A percentile compares a stretch with the other conserved stretches of the same genome.
Conservation (phyloP, 495 filamentous ascomycete species). For the Penicillium riverlandense region DNA sequence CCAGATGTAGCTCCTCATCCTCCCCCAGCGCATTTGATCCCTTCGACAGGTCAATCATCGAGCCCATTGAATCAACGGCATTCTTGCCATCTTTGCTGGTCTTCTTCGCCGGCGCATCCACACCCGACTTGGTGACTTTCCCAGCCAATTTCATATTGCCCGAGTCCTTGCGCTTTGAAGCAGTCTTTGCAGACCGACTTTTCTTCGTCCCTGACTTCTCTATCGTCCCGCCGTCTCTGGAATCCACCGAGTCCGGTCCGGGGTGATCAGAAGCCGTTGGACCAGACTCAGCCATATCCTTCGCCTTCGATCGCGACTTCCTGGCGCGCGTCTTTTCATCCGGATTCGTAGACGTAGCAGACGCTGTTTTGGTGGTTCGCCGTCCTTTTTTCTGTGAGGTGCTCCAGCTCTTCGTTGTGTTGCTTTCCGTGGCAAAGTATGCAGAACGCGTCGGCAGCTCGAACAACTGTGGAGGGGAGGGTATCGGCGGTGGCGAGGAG, state of each 20-base stretch:
- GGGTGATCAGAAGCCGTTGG: not conserved
- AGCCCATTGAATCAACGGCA: not conserved
- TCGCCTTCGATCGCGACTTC: slow-evolving; percentile 11
- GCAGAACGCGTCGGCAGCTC: slow-evolving; percentile 18
- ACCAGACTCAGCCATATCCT: slow-evolving; percentile 8
- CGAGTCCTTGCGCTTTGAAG: slow-evolving; percentile 9
- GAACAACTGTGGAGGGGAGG: slow-evolving; percentile 30
- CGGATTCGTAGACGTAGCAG: not conserved
- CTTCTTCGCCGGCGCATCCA: slow-evolving; percentile 7
- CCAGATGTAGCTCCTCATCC: slow-evolving; percentile 22
- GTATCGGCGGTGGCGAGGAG: slow-evolving; percentile 22
- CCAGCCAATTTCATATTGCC: slow-evolving; percentile 30
- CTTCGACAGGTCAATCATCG: not conserved
- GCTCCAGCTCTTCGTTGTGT: too few species aligned
- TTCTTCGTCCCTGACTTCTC: slow-evolving; percentile 12
- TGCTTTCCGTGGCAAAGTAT: slow-evolving; percentile 16
- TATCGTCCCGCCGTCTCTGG: slow-evolving; percentile 9
- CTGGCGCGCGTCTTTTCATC: slow-evolving; percentile 1
- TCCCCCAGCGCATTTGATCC: slow-evolving; percentile 8
- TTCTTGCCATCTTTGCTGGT: slow-evolving; percentile 9
- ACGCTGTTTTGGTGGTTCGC: slow-evolving; percentile 3
- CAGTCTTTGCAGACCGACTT: slow-evolving; percentile 9
- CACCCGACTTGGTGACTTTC: slow-evolving; percentile 26
- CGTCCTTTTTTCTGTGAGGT: slow-evolving; percentile 6
- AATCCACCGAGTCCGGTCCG: not conserved